Conservation (phyloP, 805 yeast species). For the Zygotorulaspora sp. region DNA sequence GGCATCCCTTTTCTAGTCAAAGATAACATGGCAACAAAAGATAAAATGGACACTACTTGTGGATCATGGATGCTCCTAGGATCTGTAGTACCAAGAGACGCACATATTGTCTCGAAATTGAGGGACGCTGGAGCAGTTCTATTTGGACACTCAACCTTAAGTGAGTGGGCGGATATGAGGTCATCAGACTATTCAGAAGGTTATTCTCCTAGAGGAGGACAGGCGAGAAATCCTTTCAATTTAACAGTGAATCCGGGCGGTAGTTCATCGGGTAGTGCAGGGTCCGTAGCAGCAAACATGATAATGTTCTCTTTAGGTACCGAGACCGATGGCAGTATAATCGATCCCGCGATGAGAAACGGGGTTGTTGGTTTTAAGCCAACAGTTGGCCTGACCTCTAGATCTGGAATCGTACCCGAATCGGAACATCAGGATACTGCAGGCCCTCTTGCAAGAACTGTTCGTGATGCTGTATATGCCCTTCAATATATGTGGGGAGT, state of each 20-base stretch:
- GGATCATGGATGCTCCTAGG: constrained; percentile 29
- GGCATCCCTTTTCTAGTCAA: constrained; percentile 33
- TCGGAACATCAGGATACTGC: constrained; percentile 31
- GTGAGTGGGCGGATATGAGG: constrained; percentile 35
- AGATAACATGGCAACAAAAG: constrained; percentile 31
- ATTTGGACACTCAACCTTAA: constrained; percentile 29
- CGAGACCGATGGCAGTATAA: constrained; percentile 32
- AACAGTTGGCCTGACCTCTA: constrained; percentile 31
- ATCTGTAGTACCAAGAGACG: constrained; percentile 32
- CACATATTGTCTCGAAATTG: constrained; percentile 25
- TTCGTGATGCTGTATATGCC: constrained; percentile 29
- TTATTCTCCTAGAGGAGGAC: constrained; percentile 31
- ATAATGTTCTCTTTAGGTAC: constrained; percentile 31
- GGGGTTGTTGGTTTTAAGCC: constrained; percentile 32
- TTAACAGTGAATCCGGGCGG: constrained; percentile 30
- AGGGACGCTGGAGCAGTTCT: constrained; percentile 32
- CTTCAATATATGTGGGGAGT: constrained; percentile 31
- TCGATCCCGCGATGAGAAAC: constrained; percentile 29
- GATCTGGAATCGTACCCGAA: constrained; percentile 31
- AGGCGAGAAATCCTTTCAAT: constrained; percentile 30
- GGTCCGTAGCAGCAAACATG: constrained; percentile 30
- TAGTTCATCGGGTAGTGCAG: constrained; percentile 32
- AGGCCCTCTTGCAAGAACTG: constrained; percentile 31
- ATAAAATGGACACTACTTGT: constrained; percentile 26
- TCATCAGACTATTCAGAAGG: constrained; percentile 29